Percentiles rank a stretch among this genome's conserved stretches.
Evolutionary conservation across 768 basidiomycete species (phyloP).

Genomic region (Psilocybe subaeruginosa): DNA sequence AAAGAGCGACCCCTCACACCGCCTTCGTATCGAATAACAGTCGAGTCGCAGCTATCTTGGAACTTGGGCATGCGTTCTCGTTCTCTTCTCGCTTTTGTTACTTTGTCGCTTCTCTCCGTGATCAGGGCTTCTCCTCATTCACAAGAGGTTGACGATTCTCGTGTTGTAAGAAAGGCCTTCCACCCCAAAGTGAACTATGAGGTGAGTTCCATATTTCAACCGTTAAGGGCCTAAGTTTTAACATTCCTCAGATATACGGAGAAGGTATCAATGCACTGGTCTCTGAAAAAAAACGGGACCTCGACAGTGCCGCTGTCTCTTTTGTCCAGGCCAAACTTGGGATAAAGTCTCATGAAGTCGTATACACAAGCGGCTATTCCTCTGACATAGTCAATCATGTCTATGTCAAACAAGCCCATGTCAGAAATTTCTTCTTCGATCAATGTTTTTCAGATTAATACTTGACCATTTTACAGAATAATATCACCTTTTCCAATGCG

Average conservation of each 20-base stretch:
- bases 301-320: neutral
- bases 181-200: constrained; percentile 3
- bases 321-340: constrained; percentile 1
- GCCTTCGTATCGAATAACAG: neutral
- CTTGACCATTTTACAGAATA: neutral
- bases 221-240: neutral
- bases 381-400: constrained; percentile 1
- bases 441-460: neutral
- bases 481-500: constrained; percentile 26
- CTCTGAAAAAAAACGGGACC: neutral
- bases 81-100: neutral
- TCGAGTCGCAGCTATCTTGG: neutral
- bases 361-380: neutral
- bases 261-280: neutral
- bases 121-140: neutral
- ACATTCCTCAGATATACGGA: neutral
- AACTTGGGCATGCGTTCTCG: neutral
- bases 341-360: neutral
- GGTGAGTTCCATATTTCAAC: neutral
- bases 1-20: neutral
- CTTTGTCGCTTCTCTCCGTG: neutral
- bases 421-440: neutral
- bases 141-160: neutral
- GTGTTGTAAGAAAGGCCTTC: neutral
- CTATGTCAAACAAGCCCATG: constrained; percentile 1